Conservation (phyloP, 306 rosid species). For the Parietaria judaica region DNA sequence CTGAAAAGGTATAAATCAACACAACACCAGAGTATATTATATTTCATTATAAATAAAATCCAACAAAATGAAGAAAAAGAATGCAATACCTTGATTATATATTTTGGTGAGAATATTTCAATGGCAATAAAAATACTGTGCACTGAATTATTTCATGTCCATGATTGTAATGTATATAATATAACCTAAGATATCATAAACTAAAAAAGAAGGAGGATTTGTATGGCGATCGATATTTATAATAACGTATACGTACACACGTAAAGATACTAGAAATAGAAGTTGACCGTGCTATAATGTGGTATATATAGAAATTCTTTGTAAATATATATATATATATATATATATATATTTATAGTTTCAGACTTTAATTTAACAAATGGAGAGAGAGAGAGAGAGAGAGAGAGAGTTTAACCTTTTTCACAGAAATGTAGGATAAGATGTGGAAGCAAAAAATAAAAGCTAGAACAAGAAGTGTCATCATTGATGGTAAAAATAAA, state of each 20-base stretch:
- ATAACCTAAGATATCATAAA: neutral
- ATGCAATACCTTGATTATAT: neutral
- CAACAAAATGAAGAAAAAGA: neutral
- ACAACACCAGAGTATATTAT: neutral
- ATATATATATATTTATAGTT: neutral
- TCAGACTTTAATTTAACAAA: neutral
- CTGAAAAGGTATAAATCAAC: neutral
- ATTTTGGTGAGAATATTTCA: neutral
- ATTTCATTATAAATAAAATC: neutral
- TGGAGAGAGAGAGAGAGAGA: conserved; percentile 32
- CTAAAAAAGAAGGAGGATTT: neutral
- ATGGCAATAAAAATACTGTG: neutral
- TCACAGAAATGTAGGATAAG: conserved; percentile 97
- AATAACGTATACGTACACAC: too few relatives aligned
- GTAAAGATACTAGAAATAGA: neutral
- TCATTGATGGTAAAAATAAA: conserved; percentile 67
- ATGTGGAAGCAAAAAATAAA: conserved; percentile 52
- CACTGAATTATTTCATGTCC: neutral
- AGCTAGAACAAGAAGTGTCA: conserved; percentile 64
- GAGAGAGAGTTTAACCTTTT: conserved; percentile 82
- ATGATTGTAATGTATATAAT: neutral
- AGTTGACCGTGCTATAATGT: too few relatives aligned
- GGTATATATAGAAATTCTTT: neutral
- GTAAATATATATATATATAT: too few relatives aligned
- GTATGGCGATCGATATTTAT: neutral